Evolutionary conservation across 2,329 filamentous ascomycete species (phyloP).

Genomic region (Leptographium wingfieldii): DNA sequence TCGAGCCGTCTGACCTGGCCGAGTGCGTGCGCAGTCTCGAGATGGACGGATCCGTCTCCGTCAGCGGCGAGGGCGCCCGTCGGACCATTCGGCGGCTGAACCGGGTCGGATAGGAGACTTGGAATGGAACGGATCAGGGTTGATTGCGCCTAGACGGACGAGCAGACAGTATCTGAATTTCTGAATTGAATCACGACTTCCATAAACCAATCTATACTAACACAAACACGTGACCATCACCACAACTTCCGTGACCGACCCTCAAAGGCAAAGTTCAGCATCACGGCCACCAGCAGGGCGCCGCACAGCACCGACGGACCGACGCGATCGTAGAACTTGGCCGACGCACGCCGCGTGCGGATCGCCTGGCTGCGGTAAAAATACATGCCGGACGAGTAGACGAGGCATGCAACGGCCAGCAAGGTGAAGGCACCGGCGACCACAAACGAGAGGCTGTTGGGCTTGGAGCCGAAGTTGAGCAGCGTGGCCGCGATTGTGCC

Average conservation of each 20-base stretch:
- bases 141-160: neutral
- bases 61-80: slow-evolving; percentile 74
- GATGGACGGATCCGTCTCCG: slow-evolving; percentile 68
- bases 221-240: slow-evolving; percentile 19
- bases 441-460: slow-evolving; percentile 46
- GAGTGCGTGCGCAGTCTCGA: slow-evolving; percentile 72
- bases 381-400: slow-evolving; percentile 76
- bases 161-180: too few relatives aligned
- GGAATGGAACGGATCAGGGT: neutral
- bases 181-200: too few relatives aligned
- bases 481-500: slow-evolving; percentile 75
- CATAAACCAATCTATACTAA: too few relatives aligned
- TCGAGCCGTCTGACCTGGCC: slow-evolving; percentile 71
- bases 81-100: slow-evolving; percentile 64
- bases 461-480: slow-evolving; percentile 62
- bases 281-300: slow-evolving; percentile 60
- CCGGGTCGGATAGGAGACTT: neutral
- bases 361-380: slow-evolving; percentile 82
- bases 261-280: slow-evolving; percentile 69
- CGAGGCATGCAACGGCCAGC: slow-evolving; percentile 62
- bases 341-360: slow-evolving; percentile 59
- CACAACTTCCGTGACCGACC: slow-evolving; percentile 47
- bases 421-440: slow-evolving; percentile 70
- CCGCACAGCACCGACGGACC: slow-evolving; percentile 69
- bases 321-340: slow-evolving; percentile 81